phyloP scores from a whole-genome alignment of 192 early-diverging fungal genomes.

The Lunasporangiospora selenospora region DNA sequence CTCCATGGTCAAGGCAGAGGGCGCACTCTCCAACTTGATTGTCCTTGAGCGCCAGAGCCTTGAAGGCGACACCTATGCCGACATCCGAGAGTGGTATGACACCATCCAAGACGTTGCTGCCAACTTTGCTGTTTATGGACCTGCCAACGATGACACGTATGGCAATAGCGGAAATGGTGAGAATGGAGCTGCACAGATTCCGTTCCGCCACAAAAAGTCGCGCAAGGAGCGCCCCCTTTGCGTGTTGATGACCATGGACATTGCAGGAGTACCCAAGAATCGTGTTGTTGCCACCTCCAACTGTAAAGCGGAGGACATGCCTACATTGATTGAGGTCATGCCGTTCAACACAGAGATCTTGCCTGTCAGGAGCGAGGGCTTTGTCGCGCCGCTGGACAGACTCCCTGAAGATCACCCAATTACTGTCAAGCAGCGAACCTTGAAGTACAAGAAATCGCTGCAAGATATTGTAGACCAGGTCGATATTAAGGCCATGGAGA shows the following conservation, averaged over 20 bases:
- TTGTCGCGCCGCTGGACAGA: slow-evolving; percentile 20
- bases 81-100: slow-evolving; percentile 31
- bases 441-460: slow-evolving; percentile 30
- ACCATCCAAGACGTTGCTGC: slow-evolving; percentile 20
- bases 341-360: slow-evolving; percentile 43
- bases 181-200: background rate
- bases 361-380: slow-evolving; percentile 30
- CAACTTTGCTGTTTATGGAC: slow-evolving; percentile 9
- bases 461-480: slow-evolving; percentile 44
- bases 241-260: no score
- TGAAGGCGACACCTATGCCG: slow-evolving; percentile 22
- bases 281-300: slow-evolving; percentile 34
- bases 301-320: slow-evolving; percentile 19
- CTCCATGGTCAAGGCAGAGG: slow-evolving; percentile 20
- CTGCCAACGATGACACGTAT: background rate
- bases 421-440: slow-evolving; percentile 17
- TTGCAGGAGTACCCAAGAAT: slow-evolving; percentile 21
- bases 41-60: slow-evolving; percentile 42
- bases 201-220: no score
- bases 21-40: slow-evolving; percentile 30
- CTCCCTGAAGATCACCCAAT: slow-evolving; percentile 44
- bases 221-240: no score
- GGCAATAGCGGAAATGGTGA: background rate
- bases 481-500: slow-evolving; percentile 36
- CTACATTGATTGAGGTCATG: slow-evolving; percentile 27